Evolutionary conservation across 2,329 filamentous ascomycete genomes (phyloP).

Genomic region (Huntiella moniliformis): DNA sequence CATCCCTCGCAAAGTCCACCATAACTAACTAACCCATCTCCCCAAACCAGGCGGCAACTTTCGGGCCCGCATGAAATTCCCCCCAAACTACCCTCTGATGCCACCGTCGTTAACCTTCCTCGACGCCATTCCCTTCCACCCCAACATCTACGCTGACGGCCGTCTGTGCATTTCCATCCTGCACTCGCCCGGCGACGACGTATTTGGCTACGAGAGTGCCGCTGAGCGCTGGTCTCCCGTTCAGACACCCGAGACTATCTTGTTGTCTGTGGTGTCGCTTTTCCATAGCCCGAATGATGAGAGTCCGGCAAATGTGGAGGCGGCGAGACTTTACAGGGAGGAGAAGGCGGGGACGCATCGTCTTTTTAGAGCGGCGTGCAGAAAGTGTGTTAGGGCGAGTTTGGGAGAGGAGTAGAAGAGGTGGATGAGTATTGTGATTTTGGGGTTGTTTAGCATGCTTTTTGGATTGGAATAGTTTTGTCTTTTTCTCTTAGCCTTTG

Average conservation of each 20-base stretch:
- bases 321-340: constrained; percentile 71
- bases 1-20: neutral
- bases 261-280: constrained; percentile 82
- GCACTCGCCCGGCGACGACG: constrained; percentile 84
- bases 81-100: constrained; percentile 64
- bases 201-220: constrained; percentile 81
- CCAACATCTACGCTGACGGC: constrained; percentile 78
- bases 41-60: constrained; percentile 62
- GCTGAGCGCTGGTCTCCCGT: constrained; percentile 88
- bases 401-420: constrained; percentile 46
- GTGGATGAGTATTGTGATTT: no score
- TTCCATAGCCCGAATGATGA: constrained; percentile 87
- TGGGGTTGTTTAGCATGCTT: neutral
- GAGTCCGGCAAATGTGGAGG: constrained; percentile 87
- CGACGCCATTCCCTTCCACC: constrained; percentile 70
- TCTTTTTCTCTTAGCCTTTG: no score
- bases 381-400: constrained; percentile 65
- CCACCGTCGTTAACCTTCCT: constrained; percentile 83
- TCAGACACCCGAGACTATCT: constrained; percentile 84
- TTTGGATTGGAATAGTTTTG: neutral
- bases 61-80: constrained; percentile 67
- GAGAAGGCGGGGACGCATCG: constrained; percentile 41
- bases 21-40: neutral
- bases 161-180: constrained; percentile 93
- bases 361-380: constrained; percentile 63